Evolutionary conservation across 257 asterid species (phyloP), one percentile per base, ranked within the genome.

Genomic region (Plantago elongata): DNA sequence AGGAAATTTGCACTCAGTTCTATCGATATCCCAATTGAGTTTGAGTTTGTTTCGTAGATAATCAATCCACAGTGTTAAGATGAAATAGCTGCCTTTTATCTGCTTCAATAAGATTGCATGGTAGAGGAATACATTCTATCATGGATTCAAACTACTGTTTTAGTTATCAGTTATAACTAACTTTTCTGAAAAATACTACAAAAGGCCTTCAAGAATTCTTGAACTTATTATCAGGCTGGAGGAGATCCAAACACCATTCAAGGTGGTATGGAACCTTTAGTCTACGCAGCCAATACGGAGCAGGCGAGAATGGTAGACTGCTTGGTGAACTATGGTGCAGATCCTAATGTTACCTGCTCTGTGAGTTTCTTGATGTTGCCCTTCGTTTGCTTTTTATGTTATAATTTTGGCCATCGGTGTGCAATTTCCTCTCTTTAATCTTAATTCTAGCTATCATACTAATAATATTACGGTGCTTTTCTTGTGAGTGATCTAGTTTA

Each of bases 181-280:
- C 27, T 22, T 22, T 22, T 22, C 27, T 22, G 27, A 22, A 22
- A 22, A 22, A 22, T 22, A 22, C 27, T 22, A 22, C 27, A 22
- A 34, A 16, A 48, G 13, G n/a, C 52, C 13, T 48, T 48, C 52
- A 10, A 10, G 16, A 48, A 13, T 48, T 48, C 52, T 48, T 48
- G 16, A 12, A 13, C 4, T 2, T 5, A 13, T n/a, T 16, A 8
- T 12, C 45, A 74, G 79, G 75, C 59, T 65, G 72, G 66, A 22
- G 72, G 72, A 27, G 63, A 69, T n/a, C 75, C 75, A n/a, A 61
- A 65, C 43, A 7, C 4, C 14, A 17, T 1, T 9, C 8, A 40
- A 30, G 9, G 0, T 56, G 79, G 72, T 46, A 51, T 54, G 7
- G n/a, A 27, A 54, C 75, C 72, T 43, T 16, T 69, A 16, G 66